Evolutionary conservation across 2,329 filamentous ascomycete genomes (phyloP).

Genomic region (Fusarium acutatum): DNA sequence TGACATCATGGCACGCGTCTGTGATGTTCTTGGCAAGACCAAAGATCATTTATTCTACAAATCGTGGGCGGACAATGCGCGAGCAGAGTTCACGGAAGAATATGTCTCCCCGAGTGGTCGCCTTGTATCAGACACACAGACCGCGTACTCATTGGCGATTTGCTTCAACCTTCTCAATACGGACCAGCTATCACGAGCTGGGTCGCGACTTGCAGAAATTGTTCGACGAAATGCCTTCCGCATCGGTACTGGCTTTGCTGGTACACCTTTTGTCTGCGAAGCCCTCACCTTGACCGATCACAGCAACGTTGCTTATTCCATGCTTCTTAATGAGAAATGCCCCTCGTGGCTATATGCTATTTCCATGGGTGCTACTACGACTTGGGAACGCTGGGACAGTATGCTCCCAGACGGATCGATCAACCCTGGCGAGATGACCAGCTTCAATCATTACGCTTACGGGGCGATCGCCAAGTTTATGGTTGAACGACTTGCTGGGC

Average conservation of each 20-base stretch:
- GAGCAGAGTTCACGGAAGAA: slow-evolving; percentile 25
- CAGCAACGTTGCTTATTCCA: slow-evolving; percentile 45
- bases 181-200: slow-evolving; percentile 7
- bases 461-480: slow-evolving; percentile 52
- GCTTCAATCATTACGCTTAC: slow-evolving; percentile 54
- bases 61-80: slow-evolving; percentile 16
- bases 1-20: slow-evolving; percentile 48
- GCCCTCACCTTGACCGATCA: slow-evolving; percentile 27
- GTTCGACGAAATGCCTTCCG: slow-evolving; percentile 30
- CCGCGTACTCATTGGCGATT: slow-evolving; percentile 35
- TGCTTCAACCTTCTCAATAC: slow-evolving; percentile 30
- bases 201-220: slow-evolving; percentile 21
- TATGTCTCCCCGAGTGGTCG: slow-evolving; percentile 37
- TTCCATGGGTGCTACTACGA: slow-evolving; percentile 51
- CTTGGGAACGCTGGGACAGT: slow-evolving; percentile 55
- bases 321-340: slow-evolving; percentile 47
- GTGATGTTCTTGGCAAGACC: slow-evolving; percentile 42
- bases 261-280: slow-evolving; percentile 48
- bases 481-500: slow-evolving; percentile 40
- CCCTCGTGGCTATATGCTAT: slow-evolving; percentile 52
- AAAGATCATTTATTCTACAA: slow-evolving; percentile 19
- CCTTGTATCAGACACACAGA: slow-evolving; percentile 35
- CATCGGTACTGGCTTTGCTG: slow-evolving; percentile 45
- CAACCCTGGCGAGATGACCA: slow-evolving; percentile 53
- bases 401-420: slow-evolving; percentile 49